Evolutionary conservation across 2,329 filamentous ascomycete genomes (phyloP).

Genomic region (Mycosphaerella sp.): DNA sequence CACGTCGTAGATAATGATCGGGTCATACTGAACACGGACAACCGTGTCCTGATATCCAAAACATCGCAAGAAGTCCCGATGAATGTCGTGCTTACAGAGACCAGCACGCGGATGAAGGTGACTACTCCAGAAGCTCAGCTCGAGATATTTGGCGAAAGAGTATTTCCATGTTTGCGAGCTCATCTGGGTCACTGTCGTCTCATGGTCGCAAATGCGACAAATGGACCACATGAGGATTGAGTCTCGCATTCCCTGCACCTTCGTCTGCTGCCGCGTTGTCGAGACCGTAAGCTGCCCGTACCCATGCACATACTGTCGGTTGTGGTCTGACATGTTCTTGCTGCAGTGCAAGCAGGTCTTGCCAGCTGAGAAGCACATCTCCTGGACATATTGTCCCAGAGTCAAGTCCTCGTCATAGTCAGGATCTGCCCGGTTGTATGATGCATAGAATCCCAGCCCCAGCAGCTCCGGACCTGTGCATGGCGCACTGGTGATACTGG

Average conservation of each 20-base stretch:
- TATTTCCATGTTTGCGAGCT: constrained; percentile 95
- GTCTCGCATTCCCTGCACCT: constrained; percentile 59
- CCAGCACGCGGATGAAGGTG: constrained; percentile 67
- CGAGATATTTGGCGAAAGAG: constrained; percentile 97
- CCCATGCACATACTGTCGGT: constrained; percentile 94
- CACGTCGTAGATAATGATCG: constrained; percentile 87
- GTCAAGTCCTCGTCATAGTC: constrained; percentile 80
- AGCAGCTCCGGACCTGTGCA: constrained; percentile 89
- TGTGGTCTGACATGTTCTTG: constrained; percentile 82
- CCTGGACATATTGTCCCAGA: constrained; percentile 89
- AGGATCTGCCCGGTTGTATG: constrained; percentile 67
- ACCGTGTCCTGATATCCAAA: constrained; percentile 84
- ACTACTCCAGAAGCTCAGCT: constrained; percentile 91
- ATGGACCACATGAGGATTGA: constrained; percentile 97
- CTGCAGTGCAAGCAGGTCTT: constrained; percentile 79
- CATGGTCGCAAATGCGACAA: constrained; percentile 84
- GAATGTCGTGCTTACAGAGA: constrained; percentile 84
- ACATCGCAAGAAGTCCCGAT: constrained; percentile 84
- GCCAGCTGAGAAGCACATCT: constrained; percentile 69
- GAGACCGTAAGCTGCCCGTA: constrained; percentile 90
- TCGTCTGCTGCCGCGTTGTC: constrained; percentile 66
- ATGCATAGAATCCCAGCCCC: constrained; percentile 77
- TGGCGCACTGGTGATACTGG: constrained; percentile 86
- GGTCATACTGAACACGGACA: constrained; percentile 84
- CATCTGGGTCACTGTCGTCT: constrained; percentile 85